These are phyloP conservation scores for Candolleomyces efflorescens DNA, from an alignment of 768 basidiomycete species.

Conservation along the genomic window DNA sequence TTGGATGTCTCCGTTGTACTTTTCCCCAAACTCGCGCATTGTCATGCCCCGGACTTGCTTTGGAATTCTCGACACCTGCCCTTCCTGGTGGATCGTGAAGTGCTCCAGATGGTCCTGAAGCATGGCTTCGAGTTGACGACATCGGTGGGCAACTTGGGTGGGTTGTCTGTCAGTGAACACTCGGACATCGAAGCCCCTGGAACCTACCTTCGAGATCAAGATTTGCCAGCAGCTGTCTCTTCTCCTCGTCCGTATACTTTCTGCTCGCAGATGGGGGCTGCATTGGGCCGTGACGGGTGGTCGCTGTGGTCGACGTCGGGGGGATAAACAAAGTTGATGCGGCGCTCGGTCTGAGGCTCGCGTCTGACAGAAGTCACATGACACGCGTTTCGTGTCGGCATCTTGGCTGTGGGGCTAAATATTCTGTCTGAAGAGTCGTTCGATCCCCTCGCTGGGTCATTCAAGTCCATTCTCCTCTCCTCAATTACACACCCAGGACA, in stretches of 20 bases:
- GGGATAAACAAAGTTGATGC: constrained; percentile 10
- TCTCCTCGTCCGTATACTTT: constrained; percentile 60
- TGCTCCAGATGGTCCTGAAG: constrained; percentile 69
- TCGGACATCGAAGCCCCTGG: not conserved
- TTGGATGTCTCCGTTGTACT: constrained; percentile 74
- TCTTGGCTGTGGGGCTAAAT: constrained; percentile 3
- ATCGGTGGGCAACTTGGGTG: constrained; percentile 63
- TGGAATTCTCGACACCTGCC: constrained; percentile 68
- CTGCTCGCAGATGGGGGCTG: constrained; percentile 25
- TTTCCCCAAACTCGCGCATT: constrained; percentile 74
- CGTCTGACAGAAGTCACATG: constrained; percentile 31
- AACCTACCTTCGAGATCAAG: constrained; percentile 73
- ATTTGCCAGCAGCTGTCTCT: constrained; percentile 69
- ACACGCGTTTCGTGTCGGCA: constrained; percentile 25
- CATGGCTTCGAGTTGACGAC: constrained; percentile 71
- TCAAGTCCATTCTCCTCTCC: constrained; percentile 5
- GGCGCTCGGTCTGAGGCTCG: constrained; percentile 12
- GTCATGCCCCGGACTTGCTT: constrained; percentile 68
- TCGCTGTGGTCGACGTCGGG: not conserved
- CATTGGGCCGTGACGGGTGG: constrained; percentile 16
- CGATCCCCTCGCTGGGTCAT: constrained; percentile 15
- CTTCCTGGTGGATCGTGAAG: constrained; percentile 73
- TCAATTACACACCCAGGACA: not conserved
- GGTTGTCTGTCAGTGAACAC: constrained; percentile 6
- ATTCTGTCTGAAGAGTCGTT: constrained; percentile 19